Conservation (phyloP, 257 asterid species). For the Verbena officinalis region DNA sequence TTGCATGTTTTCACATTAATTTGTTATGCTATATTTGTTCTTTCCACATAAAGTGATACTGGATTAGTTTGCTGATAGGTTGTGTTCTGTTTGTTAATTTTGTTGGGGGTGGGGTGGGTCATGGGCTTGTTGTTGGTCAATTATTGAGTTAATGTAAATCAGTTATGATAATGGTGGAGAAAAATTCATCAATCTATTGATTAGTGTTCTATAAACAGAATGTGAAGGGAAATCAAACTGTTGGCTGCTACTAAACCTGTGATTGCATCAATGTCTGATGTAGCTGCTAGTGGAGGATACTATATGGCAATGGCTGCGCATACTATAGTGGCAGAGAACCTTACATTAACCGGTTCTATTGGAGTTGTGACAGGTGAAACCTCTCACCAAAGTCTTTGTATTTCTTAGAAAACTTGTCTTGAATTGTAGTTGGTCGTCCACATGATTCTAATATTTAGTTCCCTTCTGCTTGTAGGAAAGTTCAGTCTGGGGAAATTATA, state of each 20-base stretch:
- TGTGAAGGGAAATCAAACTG: conserved; percentile 80
- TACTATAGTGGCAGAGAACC: conserved; percentile 66
- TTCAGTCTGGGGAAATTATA: conserved; percentile 61
- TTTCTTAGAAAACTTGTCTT: conserved; percentile 6
- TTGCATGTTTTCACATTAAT: neutral
- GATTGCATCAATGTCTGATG: conserved; percentile 78
- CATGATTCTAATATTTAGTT: neutral
- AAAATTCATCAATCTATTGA: neutral
- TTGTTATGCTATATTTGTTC: neutral
- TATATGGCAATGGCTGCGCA: conserved; percentile 77
- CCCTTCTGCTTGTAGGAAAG: conserved; percentile 44
- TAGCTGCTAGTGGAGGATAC: conserved; percentile 87
- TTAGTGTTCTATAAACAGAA: conserved; percentile 36
- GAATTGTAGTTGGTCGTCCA: neutral
- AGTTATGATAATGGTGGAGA: neutral
- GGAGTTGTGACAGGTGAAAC: conserved; percentile 68
- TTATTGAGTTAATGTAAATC: neutral
- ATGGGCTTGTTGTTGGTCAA: neutral
- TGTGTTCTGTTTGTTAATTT: neutral
- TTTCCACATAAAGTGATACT: neutral
- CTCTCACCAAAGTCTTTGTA: neutral
- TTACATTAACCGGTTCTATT: conserved; percentile 70
- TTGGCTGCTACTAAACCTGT: conserved; percentile 68
- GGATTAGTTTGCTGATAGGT: neutral
- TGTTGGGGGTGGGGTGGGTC: neutral